Evolutionary conservation across 2,329 filamentous ascomycete genomes (phyloP).

Genomic region (Ophiostoma sp.): DNA sequence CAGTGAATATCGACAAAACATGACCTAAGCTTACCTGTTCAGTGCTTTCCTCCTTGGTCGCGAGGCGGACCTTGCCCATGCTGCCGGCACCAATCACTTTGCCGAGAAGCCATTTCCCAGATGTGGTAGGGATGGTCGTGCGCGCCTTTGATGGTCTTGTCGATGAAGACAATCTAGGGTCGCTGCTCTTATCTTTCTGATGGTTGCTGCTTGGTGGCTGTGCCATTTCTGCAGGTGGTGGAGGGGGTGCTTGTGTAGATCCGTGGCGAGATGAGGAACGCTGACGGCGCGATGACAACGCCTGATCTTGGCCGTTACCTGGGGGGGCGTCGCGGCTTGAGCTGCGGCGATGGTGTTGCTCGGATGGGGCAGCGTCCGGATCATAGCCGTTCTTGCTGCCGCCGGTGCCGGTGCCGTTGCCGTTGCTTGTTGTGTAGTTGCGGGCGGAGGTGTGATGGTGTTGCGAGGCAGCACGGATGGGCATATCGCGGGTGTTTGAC

Average conservation of each 20-base stretch:
- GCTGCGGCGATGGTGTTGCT: conserved; percentile 39
- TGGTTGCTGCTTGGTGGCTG: conserved; percentile 12
- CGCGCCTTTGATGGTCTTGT: conserved; percentile 52
- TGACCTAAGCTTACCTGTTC: conserved; percentile 63
- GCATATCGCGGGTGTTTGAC: conserved; percentile 21
- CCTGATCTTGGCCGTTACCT: conserved; percentile 39
- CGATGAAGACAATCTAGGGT: conserved; percentile 42
- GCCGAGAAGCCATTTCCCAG: conserved; percentile 88
- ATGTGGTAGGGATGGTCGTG: conserved; percentile 83
- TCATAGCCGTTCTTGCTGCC: conserved; percentile 20
- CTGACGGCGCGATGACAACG: conserved; percentile 47
- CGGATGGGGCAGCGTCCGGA: conserved; percentile 7
- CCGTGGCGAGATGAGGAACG: conserved; percentile 36
- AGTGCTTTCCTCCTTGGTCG: conserved; percentile 79
- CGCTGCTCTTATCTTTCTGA: conserved; percentile 36
- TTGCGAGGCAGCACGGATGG: conserved; percentile 28
- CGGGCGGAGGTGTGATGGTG: conserved; percentile 26
- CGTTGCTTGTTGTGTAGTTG: conserved; percentile 21
- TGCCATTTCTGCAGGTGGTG: conserved; percentile 29
- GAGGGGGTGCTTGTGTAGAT: conserved; percentile 32
- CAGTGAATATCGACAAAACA: background rate
- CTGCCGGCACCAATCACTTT: conserved; percentile 97
- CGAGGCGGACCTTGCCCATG: conserved; percentile 98
- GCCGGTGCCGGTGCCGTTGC: conserved; percentile 13
- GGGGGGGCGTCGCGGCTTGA: conserved; percentile 53